Evolutionary conservation across 2,329 filamentous ascomycete genomes (phyloP).

Genomic region (Fusarium sp.): DNA sequence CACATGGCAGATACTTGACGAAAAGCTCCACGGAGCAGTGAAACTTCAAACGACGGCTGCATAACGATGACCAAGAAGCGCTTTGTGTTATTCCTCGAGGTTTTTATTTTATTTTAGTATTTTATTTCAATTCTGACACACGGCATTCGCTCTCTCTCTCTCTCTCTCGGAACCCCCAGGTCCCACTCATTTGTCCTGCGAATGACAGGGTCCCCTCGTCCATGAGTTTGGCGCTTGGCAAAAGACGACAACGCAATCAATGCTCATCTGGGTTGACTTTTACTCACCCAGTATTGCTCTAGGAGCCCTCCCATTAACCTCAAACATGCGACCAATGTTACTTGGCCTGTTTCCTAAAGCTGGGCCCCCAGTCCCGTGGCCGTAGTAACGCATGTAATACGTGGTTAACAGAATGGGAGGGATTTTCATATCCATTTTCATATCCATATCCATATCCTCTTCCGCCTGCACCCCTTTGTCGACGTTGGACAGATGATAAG

Average conservation of each 20-base stretch:
- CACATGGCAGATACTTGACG: neutral
- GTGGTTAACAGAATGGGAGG: conserved; percentile 3
- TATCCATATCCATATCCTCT: neutral
- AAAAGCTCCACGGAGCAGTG: conserved; percentile 18
- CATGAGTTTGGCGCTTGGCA: conserved; percentile 16
- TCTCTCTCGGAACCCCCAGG: conserved; percentile 16
- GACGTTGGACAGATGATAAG: conserved; percentile 22
- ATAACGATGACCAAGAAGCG: conserved; percentile 10
- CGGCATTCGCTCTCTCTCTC: conserved; percentile 20
- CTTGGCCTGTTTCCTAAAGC: conserved; percentile 35
- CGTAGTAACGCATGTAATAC: neutral
- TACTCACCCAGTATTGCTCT: neutral
- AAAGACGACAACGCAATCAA: conserved; percentile 16
- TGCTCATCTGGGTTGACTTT: conserved; percentile 10
- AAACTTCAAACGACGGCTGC: conserved; percentile 17
- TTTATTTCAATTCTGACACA: conserved; percentile 36
- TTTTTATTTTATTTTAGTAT: no score
- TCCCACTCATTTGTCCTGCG: conserved; percentile 24
- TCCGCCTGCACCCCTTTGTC: conserved; percentile 4
- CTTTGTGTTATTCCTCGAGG: conserved; percentile 12
- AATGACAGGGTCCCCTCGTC: conserved; percentile 33
- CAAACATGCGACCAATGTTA: conserved; percentile 54
- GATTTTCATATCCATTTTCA: neutral
- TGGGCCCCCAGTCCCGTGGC: neutral
- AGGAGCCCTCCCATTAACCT: conserved; percentile 58